Base-by-base conservation (phyloP, 2,329 filamentous ascomycete species). In the Bipolaris bicolor region DNA sequence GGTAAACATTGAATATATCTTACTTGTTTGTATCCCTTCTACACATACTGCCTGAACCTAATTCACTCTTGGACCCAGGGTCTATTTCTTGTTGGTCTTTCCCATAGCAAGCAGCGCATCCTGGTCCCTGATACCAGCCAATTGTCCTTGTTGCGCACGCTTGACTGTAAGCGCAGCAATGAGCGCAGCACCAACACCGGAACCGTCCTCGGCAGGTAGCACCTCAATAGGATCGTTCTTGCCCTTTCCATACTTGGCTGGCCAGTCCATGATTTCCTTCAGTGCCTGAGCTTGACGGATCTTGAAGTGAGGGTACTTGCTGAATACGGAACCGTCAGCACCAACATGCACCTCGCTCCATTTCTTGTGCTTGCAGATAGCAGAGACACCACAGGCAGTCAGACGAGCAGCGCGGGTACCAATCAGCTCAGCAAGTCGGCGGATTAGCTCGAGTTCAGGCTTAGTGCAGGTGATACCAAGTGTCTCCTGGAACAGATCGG, bases 281-380 rank as follows among this genome's bases (percentile, higher is more conserved):
- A 99, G 85, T 26, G 95, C 95, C 76, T 89, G 84, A 13, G 95
- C 94, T 54, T 94, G 93, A 52, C 95, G 90, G 56, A 88, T 86
- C 84, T 97, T 97, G 86, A 99, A 99, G 80, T 97, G 90, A 11
- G 95, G 95, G 80, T 99, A 99, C 78, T 98, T 98, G 84, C 97
- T 97, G 83, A 99, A 99, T 52, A 99, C 94, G 16, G 91, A 96
- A 36, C 95, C 95, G 74, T 99, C 95, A 49, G 95, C 95, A 69
- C 95, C 95, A 40, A 99, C 95, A 77, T 98, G 95, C 81, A 91
- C 96, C 36, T 86, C 84, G 72, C 90, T 80, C 78, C 93, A 94
- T 66, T 86, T 85, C 86, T 97, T 98, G 88, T 98, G 98, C 81
- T 89, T 96, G 85, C 90, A 92, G 73, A 99, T 97, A 57, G 94